Conservation (phyloP, 371 early-diverging fungal species). For the Zychaea mexicana region DNA sequence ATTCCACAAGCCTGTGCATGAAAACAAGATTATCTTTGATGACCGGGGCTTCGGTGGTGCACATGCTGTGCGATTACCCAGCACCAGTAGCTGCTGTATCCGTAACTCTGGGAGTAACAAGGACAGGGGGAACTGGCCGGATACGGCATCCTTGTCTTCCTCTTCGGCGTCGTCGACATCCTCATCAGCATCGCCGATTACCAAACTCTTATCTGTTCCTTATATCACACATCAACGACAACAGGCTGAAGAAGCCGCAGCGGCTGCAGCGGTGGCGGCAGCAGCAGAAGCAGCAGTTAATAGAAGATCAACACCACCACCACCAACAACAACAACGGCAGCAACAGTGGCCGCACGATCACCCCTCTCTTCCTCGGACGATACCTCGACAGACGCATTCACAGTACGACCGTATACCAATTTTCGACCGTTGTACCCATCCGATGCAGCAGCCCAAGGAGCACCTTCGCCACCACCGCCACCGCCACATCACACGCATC, state of each 20-base stretch:
- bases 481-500: neutral
- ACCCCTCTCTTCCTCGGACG: constrained; percentile 11
- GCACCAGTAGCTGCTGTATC: constrained; percentile 25
- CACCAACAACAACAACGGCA: neutral
- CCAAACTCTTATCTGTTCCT: constrained; percentile 34
- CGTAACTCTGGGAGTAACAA: neutral
- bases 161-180: constrained; percentile 11
- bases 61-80: constrained; percentile 31
- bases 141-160: constrained; percentile 19
- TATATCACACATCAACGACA: constrained; percentile 23
- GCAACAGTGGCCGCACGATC: neutral
- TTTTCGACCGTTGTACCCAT: constrained; percentile 28
- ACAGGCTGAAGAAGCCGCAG: constrained; percentile 6
- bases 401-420: constrained; percentile 39
- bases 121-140: constrained; percentile 23
- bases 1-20: constrained; percentile 39
- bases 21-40: constrained; percentile 37
- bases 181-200: constrained; percentile 16
- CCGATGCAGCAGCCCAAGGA: constrained; percentile 4
- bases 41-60: constrained; percentile 11
- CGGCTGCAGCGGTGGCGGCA: neutral
- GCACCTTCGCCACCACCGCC: constrained; percentile 1
- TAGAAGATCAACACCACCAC: neutral
- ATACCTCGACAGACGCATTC: constrained; percentile 29
- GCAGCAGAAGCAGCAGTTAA: neutral